These are phyloP conservation scores for Ettlia oleoabundans DNA, from an alignment of 139 green algal genomes.

Conservation along the genomic window DNA sequence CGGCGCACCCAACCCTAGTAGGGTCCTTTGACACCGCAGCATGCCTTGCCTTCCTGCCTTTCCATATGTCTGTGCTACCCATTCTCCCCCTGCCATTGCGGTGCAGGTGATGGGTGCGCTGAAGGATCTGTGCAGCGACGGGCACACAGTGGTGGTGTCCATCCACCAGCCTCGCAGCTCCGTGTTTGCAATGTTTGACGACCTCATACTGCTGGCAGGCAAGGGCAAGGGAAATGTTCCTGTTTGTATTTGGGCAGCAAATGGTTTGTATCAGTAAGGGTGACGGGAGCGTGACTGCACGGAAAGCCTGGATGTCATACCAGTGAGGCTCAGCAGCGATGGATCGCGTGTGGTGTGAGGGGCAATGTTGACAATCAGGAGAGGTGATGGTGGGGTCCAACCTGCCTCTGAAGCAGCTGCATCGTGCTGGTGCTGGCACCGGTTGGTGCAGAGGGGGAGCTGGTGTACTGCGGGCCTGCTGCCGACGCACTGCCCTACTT, in stretches of 20 bases:
- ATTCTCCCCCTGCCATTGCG: conserved; percentile 18
- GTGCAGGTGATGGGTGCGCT: conserved; percentile 73
- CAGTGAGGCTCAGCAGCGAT: too few relatives aligned
- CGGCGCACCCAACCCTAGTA: background rate
- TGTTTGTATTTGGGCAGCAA: background rate
- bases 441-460: conserved; percentile 53
- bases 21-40: too few relatives aligned
- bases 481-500: conserved; percentile 74
- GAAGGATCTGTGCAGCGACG: conserved; percentile 68
- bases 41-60: too few relatives aligned
- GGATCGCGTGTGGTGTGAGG: too few relatives aligned
- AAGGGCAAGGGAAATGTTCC: background rate
- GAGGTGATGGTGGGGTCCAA: too few relatives aligned
- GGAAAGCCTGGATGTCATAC: too few relatives aligned
- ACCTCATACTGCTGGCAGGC: conserved; percentile 84
- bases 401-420: too few relatives aligned
- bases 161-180: conserved; percentile 88
- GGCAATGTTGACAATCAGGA: too few relatives aligned
- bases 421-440: too few relatives aligned
- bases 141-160: conserved; percentile 78
- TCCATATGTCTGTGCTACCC: too few relatives aligned
- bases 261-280: too few relatives aligned
- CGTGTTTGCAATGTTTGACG: conserved; percentile 93
- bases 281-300: too few relatives aligned
- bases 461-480: conserved; percentile 69